Percentiles rank a stretch among this genome's conserved stretches.
Conservation (phyloP, 73 alveolate species). For the Loxodes magnus region DNA sequence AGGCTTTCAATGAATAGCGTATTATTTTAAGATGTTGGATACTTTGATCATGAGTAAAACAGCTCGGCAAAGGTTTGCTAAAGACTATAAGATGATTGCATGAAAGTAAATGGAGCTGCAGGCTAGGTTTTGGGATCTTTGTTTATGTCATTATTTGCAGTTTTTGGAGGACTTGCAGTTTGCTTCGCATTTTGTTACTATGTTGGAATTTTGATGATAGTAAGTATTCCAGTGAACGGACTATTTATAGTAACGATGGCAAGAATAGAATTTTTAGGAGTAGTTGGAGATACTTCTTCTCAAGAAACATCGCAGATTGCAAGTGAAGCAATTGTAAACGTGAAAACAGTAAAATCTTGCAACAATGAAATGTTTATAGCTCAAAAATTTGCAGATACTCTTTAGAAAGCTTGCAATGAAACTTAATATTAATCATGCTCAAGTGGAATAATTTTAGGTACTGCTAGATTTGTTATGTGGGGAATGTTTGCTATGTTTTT, state of each 20-base stretch:
- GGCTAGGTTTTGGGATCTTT: conserved; percentile 6
- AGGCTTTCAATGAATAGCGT: conserved; percentile 16
- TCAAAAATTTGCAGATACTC: conserved; percentile 10
- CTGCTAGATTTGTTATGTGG: conserved; percentile 20
- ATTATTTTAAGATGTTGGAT: conserved; percentile 16
- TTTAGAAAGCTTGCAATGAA: not conserved
- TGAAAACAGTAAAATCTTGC: conserved; percentile 55
- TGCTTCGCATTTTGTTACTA: not conserved
- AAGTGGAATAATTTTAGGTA: conserved; percentile 18
- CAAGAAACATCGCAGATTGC: too few species aligned
- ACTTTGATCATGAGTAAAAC: conserved; percentile 21
- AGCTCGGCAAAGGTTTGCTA: conserved; percentile 33
- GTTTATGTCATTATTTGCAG: not conserved
- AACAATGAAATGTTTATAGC: conserved; percentile 42
- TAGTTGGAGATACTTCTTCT: too few species aligned
- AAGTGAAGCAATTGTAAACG: conserved; percentile 54
- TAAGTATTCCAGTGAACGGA: too few species aligned
- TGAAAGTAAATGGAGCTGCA: conserved; percentile 9
- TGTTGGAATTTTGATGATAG: too few species aligned
- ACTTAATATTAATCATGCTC: not conserved
- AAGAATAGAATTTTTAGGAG: too few species aligned
- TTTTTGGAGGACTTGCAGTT: conserved; percentile 5
- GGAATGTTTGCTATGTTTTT: conserved; percentile 31
- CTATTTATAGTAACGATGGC: too few species aligned
- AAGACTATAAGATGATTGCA: conserved; percentile 18